These are phyloP conservation scores for Psophocarpus tetragonolobus DNA, from an alignment of 306 rosid genomes.

Conservation along the genomic window DNA sequence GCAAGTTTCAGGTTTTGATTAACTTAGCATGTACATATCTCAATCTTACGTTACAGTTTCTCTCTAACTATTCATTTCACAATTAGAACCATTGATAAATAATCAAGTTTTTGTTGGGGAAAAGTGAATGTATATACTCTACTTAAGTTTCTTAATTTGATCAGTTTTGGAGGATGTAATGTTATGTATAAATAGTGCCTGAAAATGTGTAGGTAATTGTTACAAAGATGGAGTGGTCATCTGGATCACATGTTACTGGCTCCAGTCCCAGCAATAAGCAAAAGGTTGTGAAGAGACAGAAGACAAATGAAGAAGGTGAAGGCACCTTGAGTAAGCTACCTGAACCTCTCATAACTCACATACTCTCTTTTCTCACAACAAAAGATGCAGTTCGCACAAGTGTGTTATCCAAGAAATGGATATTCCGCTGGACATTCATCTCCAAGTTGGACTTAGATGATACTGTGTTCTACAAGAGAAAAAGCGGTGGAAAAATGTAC, in stretches of 20 bases:
- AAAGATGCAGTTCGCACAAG: slow-evolving; percentile 25
- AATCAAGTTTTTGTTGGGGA: too few species aligned
- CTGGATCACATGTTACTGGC: background rate
- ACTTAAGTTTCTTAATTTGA: background rate
- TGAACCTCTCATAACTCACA: background rate
- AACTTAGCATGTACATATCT: too few species aligned
- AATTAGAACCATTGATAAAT: too few species aligned
- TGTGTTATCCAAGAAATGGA: slow-evolving; percentile 26
- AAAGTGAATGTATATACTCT: too few species aligned
- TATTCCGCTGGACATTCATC: background rate
- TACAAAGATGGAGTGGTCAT: background rate
- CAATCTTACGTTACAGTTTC: background rate
- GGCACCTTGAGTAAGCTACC: background rate
- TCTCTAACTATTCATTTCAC: background rate
- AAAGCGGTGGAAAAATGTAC: background rate
- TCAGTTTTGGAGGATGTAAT: background rate
- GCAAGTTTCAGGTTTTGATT: too few species aligned
- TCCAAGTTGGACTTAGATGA: slow-evolving; percentile 26
- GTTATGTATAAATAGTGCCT: background rate
- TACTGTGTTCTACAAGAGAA: background rate
- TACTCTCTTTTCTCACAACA: slow-evolving; percentile 15
- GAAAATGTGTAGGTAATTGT: background rate
- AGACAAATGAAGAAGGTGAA: background rate
- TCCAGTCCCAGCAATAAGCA: background rate
- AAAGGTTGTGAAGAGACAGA: background rate